Conservation (phyloP, 1,284 basidiomycete genomes). For the Rugosomyces carneus region DNA sequence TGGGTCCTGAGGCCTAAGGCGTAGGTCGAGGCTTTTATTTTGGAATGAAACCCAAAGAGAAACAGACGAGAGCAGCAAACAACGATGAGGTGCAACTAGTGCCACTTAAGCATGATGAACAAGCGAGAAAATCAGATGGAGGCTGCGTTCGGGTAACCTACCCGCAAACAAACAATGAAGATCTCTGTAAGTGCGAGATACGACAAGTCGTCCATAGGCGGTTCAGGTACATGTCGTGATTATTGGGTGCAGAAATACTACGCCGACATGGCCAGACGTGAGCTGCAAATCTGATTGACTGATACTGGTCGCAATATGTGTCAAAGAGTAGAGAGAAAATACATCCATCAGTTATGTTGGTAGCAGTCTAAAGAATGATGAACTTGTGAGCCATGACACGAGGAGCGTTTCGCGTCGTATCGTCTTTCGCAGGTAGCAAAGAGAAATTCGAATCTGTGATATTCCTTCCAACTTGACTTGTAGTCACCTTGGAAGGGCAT, state of each 20-base stretch:
- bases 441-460: no score
- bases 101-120: not conserved
- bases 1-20: not conserved
- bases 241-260: no score
- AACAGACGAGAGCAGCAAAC: no score
- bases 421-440: no score
- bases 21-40: no score
- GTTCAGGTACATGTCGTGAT: not conserved
- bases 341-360: not conserved
- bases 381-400: not conserved
- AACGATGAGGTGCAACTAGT: no score
- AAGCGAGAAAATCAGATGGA: not conserved
- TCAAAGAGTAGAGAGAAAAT: not conserved
- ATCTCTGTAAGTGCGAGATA: not conserved
- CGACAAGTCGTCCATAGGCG: not conserved
- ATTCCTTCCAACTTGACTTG: no score
- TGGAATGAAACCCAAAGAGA: no score
- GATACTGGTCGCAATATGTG: not conserved
- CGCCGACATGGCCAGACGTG: no score
- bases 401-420: not conserved
- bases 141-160: no score
- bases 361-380: not conserved
- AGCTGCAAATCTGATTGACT: not conserved
- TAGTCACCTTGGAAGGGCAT: no score
- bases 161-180: not conserved